phyloP scores from a whole-genome alignment of 1,139 yeast genomes.

The Magnusiomyces tetraspermus region DNA sequence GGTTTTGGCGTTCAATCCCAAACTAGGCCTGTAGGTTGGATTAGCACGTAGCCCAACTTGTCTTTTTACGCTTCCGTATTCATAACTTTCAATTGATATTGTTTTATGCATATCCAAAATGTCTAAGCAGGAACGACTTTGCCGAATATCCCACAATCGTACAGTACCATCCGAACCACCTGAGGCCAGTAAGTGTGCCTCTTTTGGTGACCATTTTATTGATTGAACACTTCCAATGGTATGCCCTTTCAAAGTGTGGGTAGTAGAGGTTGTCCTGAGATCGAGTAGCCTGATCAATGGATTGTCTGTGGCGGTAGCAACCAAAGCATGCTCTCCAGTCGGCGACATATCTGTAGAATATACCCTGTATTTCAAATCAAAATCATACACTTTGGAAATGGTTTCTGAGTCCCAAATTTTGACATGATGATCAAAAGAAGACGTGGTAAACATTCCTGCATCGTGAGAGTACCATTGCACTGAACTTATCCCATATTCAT shows the following conservation, averaged over 20 bases:
- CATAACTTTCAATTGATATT: slow-evolving; percentile 12
- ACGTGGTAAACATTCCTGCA: slow-evolving; percentile 73
- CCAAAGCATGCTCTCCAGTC: slow-evolving; percentile 39
- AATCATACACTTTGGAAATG: slow-evolving; percentile 53
- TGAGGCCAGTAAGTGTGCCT: slow-evolving; percentile 51
- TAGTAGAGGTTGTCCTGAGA: slow-evolving; percentile 56
- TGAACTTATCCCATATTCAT: slow-evolving; percentile 62
- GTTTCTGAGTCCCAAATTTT: slow-evolving; percentile 76
- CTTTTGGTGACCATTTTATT: slow-evolving; percentile 70
- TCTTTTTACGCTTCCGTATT: slow-evolving; percentile 22
- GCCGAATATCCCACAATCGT: slow-evolving; percentile 64
- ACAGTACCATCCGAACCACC: slow-evolving; percentile 65
- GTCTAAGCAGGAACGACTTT: slow-evolving; percentile 56
- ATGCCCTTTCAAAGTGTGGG: slow-evolving; percentile 62
- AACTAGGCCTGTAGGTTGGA: background rate
- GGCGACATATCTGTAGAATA: slow-evolving; percentile 33
- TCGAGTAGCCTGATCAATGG: slow-evolving; percentile 65
- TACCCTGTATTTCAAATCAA: slow-evolving; percentile 40
- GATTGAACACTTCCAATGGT: slow-evolving; percentile 48
- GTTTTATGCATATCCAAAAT: slow-evolving; percentile 43
- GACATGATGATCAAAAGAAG: slow-evolving; percentile 70
- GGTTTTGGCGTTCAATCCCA: slow-evolving; percentile 18
- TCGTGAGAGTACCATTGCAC: slow-evolving; percentile 87
- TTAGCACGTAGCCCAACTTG: slow-evolving; percentile 14
- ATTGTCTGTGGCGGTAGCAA: slow-evolving; percentile 65